phyloP scores from a whole-genome alignment of 495 filamentous ascomycete genomes.

The Poronia punctata region DNA sequence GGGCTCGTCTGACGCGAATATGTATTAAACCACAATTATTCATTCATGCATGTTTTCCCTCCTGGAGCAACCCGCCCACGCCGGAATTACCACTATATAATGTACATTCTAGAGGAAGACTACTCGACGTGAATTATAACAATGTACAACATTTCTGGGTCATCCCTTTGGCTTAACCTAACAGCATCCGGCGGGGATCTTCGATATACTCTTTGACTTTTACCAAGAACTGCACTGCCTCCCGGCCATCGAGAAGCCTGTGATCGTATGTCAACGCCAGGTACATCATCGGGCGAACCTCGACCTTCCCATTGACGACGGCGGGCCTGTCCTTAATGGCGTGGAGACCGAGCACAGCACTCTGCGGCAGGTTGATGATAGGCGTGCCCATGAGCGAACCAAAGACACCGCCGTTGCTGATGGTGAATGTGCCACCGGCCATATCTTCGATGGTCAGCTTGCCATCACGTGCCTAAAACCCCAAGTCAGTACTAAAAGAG shows the following conservation, averaged over 20 bases:
- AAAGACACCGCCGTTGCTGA: slow-evolving; percentile 80
- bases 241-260: slow-evolving; percentile 86
- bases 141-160: background rate
- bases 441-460: slow-evolving; percentile 99
- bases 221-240: slow-evolving; percentile 94
- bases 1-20: too few species aligned
- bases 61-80: slow-evolving; percentile 2
- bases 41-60: too few species aligned
- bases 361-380: slow-evolving; percentile 98
- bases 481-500: slow-evolving; percentile 14
- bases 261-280: slow-evolving; percentile 97
- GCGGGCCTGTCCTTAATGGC: slow-evolving; percentile 94
- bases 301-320: slow-evolving; percentile 82
- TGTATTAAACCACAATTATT: too few species aligned
- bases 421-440: slow-evolving; percentile 98
- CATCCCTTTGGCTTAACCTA: slow-evolving; percentile 29
- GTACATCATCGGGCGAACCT: slow-evolving; percentile 98
- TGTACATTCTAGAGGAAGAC: slow-evolving; percentile 10
- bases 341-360: slow-evolving; percentile 92
- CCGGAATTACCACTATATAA: background rate
- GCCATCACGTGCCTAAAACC: slow-evolving; percentile 71
- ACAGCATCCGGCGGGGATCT: slow-evolving; percentile 87
- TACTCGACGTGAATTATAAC: slow-evolving; percentile 3
- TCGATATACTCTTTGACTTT: slow-evolving; percentile 99
- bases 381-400: slow-evolving; percentile 87